Base-by-base conservation (phyloP, 2,329 filamentous ascomycete genomes). In the Cladobotryum mycophilum region DNA sequence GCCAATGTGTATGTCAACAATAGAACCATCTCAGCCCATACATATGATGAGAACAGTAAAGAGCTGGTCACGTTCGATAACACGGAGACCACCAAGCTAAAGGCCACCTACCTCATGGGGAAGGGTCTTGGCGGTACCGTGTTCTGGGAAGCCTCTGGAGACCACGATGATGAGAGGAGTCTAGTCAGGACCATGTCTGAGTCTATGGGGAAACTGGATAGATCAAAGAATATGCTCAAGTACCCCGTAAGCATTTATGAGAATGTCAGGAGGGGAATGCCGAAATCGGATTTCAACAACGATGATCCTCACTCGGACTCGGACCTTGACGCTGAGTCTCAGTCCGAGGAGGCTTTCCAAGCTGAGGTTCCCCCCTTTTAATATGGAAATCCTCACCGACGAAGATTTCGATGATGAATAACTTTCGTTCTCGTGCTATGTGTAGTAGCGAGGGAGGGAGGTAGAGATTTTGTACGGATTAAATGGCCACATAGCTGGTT, bases 91-190 rank as follows among this genome's bases (percentile, higher is more conserved):
- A 80, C 79, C 1, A 64, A 64, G 25, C 62, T 70, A 56, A 95
- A 93, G 71, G 78, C 78, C 1, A 63, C 71, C 8, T 93, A 85
- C 61, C 75, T 93, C 56, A 70, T 72, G 57, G 60, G 70, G 18
- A 73, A 74, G 48, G 72, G 78, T 0, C 76, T 95, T 1, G 88
- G 86, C 1, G 89, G 89, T 12, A 84, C 80, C 0, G 88, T 93
- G 74, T 95, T 86, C 78, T 95, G 89, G 89, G 88, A 95, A 67
- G 84, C 81, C 9, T 86, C 81, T 56, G 84, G 81, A 12, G 89
- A 95, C 60, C 71, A 66, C 56, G 58, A 55, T 0, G 76, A 72
- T 33, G 61, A 60, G 1, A 55, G 59, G 17, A 89, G 85, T 59
- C 68, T 93, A 55, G 80, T 88, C 17, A 64, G 69, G 15, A 75